Evolutionary conservation across 495 filamentous ascomycete species (phyloP).

Genomic region (Neurospora sp.): DNA sequence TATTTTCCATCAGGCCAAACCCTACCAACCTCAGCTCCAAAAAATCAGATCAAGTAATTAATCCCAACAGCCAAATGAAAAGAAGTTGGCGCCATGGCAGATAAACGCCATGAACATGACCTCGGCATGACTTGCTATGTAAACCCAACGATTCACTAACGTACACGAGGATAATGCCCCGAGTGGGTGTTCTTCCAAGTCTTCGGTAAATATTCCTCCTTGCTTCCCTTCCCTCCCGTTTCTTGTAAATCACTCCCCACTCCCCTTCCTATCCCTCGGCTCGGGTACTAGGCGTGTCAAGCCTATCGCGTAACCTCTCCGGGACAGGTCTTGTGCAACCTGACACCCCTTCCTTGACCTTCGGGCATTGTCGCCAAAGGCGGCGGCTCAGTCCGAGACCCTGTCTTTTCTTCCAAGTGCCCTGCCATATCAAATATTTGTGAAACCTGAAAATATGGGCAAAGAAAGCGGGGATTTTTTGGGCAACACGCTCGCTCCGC

Average conservation of each 20-base stretch:
- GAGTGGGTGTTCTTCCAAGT: neutral
- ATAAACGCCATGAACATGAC: neutral
- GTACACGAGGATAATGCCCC: neutral
- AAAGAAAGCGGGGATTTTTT: neutral
- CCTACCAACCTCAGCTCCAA: neutral
- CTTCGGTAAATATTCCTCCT: neutral
- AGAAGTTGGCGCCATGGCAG: neutral
- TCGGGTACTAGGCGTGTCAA: neutral
- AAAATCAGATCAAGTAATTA: neutral
- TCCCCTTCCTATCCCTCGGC: neutral
- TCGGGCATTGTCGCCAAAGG: neutral
- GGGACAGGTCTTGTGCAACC: neutral
- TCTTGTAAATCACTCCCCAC: neutral
- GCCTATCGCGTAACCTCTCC: neutral
- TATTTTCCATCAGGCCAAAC: neutral
- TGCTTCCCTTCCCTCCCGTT: neutral
- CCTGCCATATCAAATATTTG: neutral
- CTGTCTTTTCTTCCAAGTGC: neutral
- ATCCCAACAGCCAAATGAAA: neutral
- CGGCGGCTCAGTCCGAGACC: neutral
- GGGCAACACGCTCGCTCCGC: neutral
- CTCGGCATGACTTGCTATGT: neutral
- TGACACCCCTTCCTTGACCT: neutral
- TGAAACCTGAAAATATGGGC: neutral
- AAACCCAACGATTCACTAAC: neutral